Percentiles rank a stretch among this genome's conserved stretches.
These are phyloP conservation scores for Suhomyces panamericanus DNA, from an alignment of 1,139 yeast species.

Conservation along the genomic window DNA sequence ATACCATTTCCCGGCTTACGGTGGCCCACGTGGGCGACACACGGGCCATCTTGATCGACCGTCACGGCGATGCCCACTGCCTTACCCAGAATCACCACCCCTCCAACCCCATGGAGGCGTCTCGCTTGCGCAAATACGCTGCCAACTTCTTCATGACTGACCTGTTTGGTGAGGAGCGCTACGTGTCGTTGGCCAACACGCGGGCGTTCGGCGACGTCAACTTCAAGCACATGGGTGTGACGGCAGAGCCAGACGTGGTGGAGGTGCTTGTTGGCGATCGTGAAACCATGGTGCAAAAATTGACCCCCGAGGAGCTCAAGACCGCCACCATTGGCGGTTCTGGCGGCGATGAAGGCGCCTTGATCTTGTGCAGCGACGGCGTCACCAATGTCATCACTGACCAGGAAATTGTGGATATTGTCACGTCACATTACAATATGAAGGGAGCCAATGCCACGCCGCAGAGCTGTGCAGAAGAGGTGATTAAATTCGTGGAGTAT, in stretches of 20 bases:
- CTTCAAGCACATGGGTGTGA: slow-evolving; percentile 79
- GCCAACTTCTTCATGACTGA: slow-evolving; percentile 80
- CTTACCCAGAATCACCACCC: slow-evolving; percentile 87
- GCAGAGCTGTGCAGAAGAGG: slow-evolving; percentile 81
- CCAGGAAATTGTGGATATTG: slow-evolving; percentile 87
- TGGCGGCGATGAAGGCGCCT: slow-evolving; percentile 81
- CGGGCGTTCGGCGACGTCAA: slow-evolving; percentile 87
- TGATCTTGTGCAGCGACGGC: slow-evolving; percentile 83
- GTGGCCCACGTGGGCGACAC: slow-evolving; percentile 97
- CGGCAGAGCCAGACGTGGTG: slow-evolving; percentile 87
- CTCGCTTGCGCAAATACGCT: slow-evolving; percentile 67
- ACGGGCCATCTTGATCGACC: slow-evolving; percentile 77
- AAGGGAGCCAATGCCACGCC: slow-evolving; percentile 79
- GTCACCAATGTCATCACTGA: slow-evolving; percentile 77
- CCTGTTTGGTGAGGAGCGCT: slow-evolving; percentile 91
- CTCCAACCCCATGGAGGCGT: slow-evolving; percentile 73
- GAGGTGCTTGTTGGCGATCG: slow-evolving; percentile 63
- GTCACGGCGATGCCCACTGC: slow-evolving; percentile 73
- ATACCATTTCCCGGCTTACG: slow-evolving; percentile 67
- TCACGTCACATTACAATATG: slow-evolving; percentile 68
- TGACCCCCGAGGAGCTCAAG: slow-evolving; percentile 40
- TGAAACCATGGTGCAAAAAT: slow-evolving; percentile 33
- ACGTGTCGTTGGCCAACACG: slow-evolving; percentile 83
- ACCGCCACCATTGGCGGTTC: slow-evolving; percentile 49
- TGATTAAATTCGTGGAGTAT: slow-evolving; percentile 78